Evolutionary conservation across 2,329 filamentous ascomycete genomes (phyloP).

Genomic region (Fusarium poae): DNA sequence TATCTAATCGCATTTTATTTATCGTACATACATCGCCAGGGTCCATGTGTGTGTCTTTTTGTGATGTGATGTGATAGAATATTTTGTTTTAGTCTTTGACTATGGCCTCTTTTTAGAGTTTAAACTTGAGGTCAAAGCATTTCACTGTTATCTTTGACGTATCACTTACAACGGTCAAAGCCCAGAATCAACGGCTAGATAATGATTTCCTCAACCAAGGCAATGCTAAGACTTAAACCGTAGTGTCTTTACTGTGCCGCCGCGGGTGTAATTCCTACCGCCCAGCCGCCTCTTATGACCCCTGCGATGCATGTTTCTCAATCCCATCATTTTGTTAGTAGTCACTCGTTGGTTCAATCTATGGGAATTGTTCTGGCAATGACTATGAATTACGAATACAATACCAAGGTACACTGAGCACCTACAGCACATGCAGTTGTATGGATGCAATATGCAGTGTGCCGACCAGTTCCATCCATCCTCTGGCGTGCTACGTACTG

Average conservation of each 20-base stretch:
- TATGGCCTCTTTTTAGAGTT: slow-evolving; percentile 20
- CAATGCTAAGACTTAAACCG: slow-evolving; percentile 8
- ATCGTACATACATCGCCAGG: slow-evolving; percentile 31
- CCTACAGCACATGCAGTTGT: slow-evolving; percentile 11
- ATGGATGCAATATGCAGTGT: slow-evolving; percentile 25
- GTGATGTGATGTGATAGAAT: slow-evolving; percentile 1
- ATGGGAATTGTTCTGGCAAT: background rate
- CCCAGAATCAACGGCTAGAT: background rate
- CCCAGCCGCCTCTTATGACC: slow-evolving; percentile 30
- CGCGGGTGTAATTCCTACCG: slow-evolving; percentile 40
- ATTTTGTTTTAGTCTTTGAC: slow-evolving; percentile 5
- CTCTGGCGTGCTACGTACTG: slow-evolving; percentile 5
- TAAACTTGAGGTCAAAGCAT: background rate
- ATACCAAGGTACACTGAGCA: background rate
- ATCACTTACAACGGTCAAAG: background rate
- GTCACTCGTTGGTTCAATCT: background rate
- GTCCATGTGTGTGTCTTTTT: slow-evolving; percentile 7
- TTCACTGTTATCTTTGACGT: background rate
- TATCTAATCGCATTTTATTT: slow-evolving; percentile 31
- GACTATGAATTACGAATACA: slow-evolving; percentile 12
- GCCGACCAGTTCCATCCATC: slow-evolving; percentile 25
- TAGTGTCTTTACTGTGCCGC: slow-evolving; percentile 23
- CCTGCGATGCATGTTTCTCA: slow-evolving; percentile 20
- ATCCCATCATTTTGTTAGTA: background rate
- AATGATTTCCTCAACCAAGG: slow-evolving; percentile 18